Evolutionary conservation across 495 filamentous ascomycete genomes (phyloP), one percentile per base, ranked within the genome.

Genomic region (Zalerion maritima): DNA sequence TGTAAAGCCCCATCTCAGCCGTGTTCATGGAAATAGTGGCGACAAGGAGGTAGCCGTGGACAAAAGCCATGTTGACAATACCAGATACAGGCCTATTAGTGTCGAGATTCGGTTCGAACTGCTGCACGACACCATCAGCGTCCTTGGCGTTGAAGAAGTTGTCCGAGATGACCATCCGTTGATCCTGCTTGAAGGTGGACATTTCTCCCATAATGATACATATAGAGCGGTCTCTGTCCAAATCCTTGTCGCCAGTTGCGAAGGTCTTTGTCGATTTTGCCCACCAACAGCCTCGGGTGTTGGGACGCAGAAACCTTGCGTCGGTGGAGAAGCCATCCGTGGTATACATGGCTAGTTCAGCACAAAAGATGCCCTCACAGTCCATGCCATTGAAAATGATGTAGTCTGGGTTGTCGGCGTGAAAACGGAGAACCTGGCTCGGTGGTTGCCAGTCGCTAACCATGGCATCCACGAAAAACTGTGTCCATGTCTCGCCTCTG

Each of bases 31-130:
- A 78, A 39, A 72, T 75, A 16, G 78, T 75, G 12, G 86, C 87
- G 11, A 74, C 83, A 7, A 97, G 70, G 21, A 97, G 53, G 46
- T 77, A 94, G 34, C 78, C 76, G 45, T 85, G 89, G 29, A 91
- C 81, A 4, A 73, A 57, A 14, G 77, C 79, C 43, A 87, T 56
- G 45, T 77, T 81, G 24, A 76, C 65, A 31, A 94, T 63, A 19
- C 84, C 86, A 32, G 67, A 57, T 5, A 92, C 69, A 4, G 76
- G 67, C 15, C 75, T 69, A 22, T 75, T 71, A 15, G 67, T 69
- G 40, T 80, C 74, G 40, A 97, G 53, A 33, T 75, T 67, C 0
- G 81, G 78, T 56, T 94, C 86, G 20, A 62, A 63, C 45, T 71
- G 63, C 21, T 67, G 54, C 5, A 62, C 40, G 4, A 58, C 58